phyloP scores from a whole-genome alignment of 2,329 filamentous ascomycete species.

The Basipetospora sp. region DNA sequence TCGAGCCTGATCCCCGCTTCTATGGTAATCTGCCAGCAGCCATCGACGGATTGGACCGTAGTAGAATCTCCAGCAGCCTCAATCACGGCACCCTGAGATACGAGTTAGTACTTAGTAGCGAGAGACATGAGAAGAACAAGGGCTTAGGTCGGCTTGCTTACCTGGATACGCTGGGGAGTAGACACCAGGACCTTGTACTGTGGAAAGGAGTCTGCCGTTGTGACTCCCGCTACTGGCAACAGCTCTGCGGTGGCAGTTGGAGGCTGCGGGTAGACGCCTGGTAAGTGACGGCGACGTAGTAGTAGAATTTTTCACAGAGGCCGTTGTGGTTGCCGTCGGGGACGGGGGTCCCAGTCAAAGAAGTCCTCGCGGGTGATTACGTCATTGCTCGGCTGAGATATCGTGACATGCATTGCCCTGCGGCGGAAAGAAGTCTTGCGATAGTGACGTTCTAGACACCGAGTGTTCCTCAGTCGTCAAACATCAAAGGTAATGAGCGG shows the following conservation, averaged over 20 bases:
- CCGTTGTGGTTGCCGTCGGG: slow-evolving; percentile 13
- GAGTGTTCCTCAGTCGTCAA: not conserved
- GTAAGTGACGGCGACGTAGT: slow-evolving; percentile 11
- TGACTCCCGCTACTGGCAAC: slow-evolving; percentile 5
- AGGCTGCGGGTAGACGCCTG: slow-evolving; percentile 8
- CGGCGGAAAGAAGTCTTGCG: not conserved
- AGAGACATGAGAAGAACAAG: not conserved
- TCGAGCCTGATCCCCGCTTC: not conserved
- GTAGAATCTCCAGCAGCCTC: not conserved
- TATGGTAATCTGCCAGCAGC: not conserved
- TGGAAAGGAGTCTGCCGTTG: slow-evolving; percentile 6
- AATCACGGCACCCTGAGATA: not conserved
- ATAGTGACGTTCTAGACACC: too few relatives aligned
- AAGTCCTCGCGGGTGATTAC: slow-evolving; percentile 14
- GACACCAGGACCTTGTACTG: slow-evolving; percentile 9
- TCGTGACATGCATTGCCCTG: slow-evolving; percentile 8
- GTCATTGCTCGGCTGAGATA: slow-evolving; percentile 7
- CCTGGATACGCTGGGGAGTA: not conserved
- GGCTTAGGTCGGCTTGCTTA: not conserved
- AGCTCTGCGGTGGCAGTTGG: slow-evolving; percentile 7
- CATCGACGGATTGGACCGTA: not conserved
- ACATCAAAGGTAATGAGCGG: not conserved
- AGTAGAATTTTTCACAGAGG: slow-evolving; percentile 11
- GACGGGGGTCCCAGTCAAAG: slow-evolving; percentile 15
- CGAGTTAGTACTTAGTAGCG: not conserved